Evolutionary conservation across 306 rosid species (phyloP), one percentile per base, ranked within the genome.

Genomic region (Cicer cuneatum): DNA sequence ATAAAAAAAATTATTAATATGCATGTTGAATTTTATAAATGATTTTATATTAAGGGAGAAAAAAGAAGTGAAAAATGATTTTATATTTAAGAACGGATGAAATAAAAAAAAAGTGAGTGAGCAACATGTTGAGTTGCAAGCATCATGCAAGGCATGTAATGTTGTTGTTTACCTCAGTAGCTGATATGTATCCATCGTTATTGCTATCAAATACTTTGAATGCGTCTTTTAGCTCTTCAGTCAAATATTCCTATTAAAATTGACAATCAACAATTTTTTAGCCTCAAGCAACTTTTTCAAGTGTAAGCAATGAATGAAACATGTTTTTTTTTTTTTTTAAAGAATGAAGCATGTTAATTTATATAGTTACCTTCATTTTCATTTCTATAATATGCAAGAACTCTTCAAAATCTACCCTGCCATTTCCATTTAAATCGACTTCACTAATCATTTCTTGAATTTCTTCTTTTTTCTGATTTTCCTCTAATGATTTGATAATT

Each of bases 131-230:
- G 29, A 6, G 24, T 51, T 15, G 15, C 1, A 15, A 14, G 4
- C 10, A 15, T 51, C 10, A 15, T 5, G 53, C n/a, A 12, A 15
- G 53, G 15, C 19, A 45, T 43, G 19, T 12, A 29, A 29, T 29
- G 35, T 29, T 29, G 35, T 77, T 18, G 11, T 24, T 75, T 69
- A 92, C 97, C 96, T 92, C 96, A 41, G 5, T 29, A 15, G 94
- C 87, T 14, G 96, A 88, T 77, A 92, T 92, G 60, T 80, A 92
- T 51, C 98, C 98, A 82, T 92, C 92, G 29, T 88, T 90, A 76
- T 92, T 85, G 42, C 92, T 89, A 58, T 92, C 96, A 72, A 92
- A 88, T 18, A 92, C 94, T 86, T 90, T 88, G 77, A 92, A 92
- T 18, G 96, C 90, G 71, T 90, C 96, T 82, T 82, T 92, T 8